Base-by-base conservation (phyloP, 257 asterid genomes). In the Coffea canephora region DNA sequence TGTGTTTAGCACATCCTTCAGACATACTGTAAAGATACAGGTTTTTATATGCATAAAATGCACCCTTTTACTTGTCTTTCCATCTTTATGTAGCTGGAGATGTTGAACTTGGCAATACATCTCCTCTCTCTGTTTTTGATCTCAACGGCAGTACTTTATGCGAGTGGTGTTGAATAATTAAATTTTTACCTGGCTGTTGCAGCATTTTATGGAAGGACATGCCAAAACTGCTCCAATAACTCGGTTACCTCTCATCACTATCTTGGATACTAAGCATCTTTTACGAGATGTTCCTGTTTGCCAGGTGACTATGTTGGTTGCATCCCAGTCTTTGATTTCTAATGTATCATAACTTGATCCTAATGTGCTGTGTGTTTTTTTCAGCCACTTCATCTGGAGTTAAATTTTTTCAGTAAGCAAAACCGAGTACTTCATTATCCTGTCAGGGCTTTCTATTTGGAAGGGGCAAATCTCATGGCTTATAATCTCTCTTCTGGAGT, bases 191-290 rank as follows among this genome's bases (percentile, higher is more conserved):
- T 69, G 31, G 23, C n/a, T 81, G 65, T 68, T 76, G 84, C 96
- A 96, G 99, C 98, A 96, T 94, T 96, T 96, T 87, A 94, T 96
- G 99, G 98, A 96, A 90, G 98, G 99, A 83, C 97, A 96, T 86
- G 90, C 99, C 71, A 96, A 91, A 88, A 96, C 88, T 88, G 94
- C 96, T 85, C 98, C 99, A 79, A 96, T 96, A 91, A 88, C 95
- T 83, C 94, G 99, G 83, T 81, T 96, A 77, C 99, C 98, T 81
- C 94, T 96, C 69, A 84, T 96, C 78, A 89, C 97, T 48, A 85
- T 94, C 80, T 80, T 91, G 90, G 97, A 96, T 80, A 73, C 90
- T 78, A 94, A 89, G 74, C 85, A 91, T 87, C 87, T 85, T 86
- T 82, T 96, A 82, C 87, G 89, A 84, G 95, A 94, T 87, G 85